These are phyloP conservation scores for Xerocomus spinulosus DNA, from an alignment of 768 basidiomycete genomes.

Conservation along the genomic window DNA sequence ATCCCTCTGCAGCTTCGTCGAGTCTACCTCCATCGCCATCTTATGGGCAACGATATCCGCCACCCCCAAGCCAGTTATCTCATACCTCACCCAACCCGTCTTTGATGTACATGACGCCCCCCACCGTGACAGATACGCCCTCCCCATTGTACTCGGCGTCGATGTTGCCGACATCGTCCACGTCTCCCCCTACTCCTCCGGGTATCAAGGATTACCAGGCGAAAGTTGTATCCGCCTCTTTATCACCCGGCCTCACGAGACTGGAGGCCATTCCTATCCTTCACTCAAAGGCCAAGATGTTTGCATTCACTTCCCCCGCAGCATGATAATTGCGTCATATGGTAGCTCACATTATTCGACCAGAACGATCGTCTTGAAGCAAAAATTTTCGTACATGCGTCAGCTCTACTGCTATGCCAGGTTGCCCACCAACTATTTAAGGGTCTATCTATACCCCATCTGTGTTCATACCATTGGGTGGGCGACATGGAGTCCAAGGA, in stretches of 20 bases:
- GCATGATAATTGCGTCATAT: conserved; percentile 46
- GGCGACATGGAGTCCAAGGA: conserved; percentile 48
- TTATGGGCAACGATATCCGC: conserved; percentile 28
- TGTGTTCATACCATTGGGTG: conserved; percentile 12
- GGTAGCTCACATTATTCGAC: conserved; percentile 21
- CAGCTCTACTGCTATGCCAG: conserved; percentile 4
- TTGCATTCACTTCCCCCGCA: conserved; percentile 57
- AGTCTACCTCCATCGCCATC: conserved; percentile 27
- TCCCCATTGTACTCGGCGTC: conserved; percentile 47
- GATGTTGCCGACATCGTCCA: conserved; percentile 57
- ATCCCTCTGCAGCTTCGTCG: conserved; percentile 32
- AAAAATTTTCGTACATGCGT: conserved; percentile 20
- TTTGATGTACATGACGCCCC: conserved; percentile 24
- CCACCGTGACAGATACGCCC: conserved; percentile 49
- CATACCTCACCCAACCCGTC: conserved; percentile 12
- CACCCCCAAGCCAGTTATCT: conserved; percentile 27
- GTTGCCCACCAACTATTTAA: conserved; percentile 26
- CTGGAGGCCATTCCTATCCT: conserved; percentile 21
- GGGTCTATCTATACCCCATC: conserved; percentile 32
- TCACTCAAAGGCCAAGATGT: conserved; percentile 55
- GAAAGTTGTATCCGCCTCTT: conserved; percentile 41
- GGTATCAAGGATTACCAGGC: conserved; percentile 48
- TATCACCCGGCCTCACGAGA: conserved; percentile 31
- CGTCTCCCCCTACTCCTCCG: conserved; percentile 55
- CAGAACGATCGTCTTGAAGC: conserved; percentile 31